Percentiles rank a stretch among this genome's conserved stretches.
Conservation (phyloP, 805 yeast species). For the Teunomyces atbi region DNA sequence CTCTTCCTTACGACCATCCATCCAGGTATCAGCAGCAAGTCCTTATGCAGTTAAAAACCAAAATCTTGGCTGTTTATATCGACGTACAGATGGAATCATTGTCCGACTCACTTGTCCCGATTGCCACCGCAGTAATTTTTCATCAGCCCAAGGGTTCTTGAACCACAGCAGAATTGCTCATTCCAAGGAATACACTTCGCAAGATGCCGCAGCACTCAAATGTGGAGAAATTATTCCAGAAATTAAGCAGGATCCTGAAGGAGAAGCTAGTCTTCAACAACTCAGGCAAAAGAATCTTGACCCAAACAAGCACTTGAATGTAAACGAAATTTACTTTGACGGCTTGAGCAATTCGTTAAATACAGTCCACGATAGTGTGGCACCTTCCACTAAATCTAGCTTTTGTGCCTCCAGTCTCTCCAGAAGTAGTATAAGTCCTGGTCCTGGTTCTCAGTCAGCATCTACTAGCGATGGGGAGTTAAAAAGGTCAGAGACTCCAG, state of each 20-base stretch:
- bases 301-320: slow-evolving; percentile 41
- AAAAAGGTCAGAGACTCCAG: neutral
- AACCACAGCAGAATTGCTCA: slow-evolving; percentile 78
- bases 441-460: neutral
- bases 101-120: slow-evolving; percentile 67
- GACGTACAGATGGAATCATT: slow-evolving; percentile 67
- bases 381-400: neutral
- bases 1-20: slow-evolving; percentile 36
- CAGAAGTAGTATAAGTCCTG: neutral
- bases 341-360: slow-evolving; percentile 29
- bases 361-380: slow-evolving; percentile 21
- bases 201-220: slow-evolving; percentile 68
- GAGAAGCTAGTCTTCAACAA: slow-evolving; percentile 35
- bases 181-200: slow-evolving; percentile 64
- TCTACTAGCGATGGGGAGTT: slow-evolving; percentile 4
- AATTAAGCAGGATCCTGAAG: slow-evolving; percentile 57
- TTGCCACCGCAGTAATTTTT: slow-evolving; percentile 67
- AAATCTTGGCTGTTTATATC: slow-evolving; percentile 51
- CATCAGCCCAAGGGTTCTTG: slow-evolving; percentile 77
- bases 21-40: slow-evolving; percentile 2
- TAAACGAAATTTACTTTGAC: slow-evolving; percentile 34
- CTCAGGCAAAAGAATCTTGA: slow-evolving; percentile 38
- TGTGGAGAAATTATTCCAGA: slow-evolving; percentile 59
- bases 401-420: neutral
- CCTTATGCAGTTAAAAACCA: slow-evolving; percentile 11